Evolutionary conservation across 257 asterid species (phyloP).

Genomic region (Ilex asprella): DNA sequence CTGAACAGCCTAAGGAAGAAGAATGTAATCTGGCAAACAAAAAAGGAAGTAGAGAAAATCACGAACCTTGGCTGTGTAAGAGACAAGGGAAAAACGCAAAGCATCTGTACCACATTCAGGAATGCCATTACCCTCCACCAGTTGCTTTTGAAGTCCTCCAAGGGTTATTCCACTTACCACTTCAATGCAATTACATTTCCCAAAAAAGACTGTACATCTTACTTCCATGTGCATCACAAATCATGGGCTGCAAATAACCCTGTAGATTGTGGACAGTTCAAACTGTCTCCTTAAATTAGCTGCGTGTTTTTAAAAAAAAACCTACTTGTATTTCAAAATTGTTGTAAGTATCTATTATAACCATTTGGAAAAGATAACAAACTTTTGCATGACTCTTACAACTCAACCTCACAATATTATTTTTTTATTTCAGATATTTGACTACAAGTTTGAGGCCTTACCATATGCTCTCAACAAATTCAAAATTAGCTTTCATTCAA

Average conservation of each 20-base stretch:
- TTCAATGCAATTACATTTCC: constrained; percentile 91
- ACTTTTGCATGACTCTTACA: no score
- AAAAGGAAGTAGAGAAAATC: neutral
- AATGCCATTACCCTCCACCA: constrained; percentile 88
- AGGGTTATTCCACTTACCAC: constrained; percentile 74
- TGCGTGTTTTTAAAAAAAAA: no score
- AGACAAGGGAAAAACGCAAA: constrained; percentile 87
- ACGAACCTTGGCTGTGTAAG: constrained; percentile 93
- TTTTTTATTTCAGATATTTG: no score
- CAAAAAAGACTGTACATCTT: constrained; percentile 86
- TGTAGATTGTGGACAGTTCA: constrained; percentile 10
- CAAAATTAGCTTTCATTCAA: no score
- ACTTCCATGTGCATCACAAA: constrained; percentile 98
- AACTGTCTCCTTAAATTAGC: no score
- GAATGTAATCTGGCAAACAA: neutral
- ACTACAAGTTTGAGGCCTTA: no score
- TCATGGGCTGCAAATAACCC: constrained; percentile 96
- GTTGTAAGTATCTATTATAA: no score
- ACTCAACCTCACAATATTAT: no score
- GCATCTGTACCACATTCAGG: constrained; percentile 97
- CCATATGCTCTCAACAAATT: no score
- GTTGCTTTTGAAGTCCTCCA: constrained; percentile 74
- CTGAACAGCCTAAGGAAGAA: constrained; percentile 3
- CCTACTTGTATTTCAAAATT: no score
- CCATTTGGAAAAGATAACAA: no score